These are phyloP conservation scores for Calocera cornea DNA, from an alignment of 768 basidiomycete species.

Conservation along the genomic window DNA sequence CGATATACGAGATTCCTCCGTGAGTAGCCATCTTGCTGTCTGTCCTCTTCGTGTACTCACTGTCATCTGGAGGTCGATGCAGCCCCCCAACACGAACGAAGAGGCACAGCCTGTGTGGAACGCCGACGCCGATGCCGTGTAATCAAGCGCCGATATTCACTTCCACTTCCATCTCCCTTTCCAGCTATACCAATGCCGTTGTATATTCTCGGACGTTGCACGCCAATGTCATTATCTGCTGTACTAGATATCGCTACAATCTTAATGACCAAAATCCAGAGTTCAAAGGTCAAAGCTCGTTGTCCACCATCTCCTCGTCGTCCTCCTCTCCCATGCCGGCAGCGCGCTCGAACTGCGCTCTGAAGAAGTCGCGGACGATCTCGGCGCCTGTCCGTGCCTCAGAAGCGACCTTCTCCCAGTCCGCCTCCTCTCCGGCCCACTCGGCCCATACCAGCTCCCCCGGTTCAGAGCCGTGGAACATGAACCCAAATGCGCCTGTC, in stretches of 20 bases:
- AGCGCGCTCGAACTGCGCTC: neutral
- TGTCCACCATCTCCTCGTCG: neutral
- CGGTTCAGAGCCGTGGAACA: neutral
- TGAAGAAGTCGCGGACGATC: neutral
- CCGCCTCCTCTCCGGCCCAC: neutral
- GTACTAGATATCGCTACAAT: conserved; percentile 2
- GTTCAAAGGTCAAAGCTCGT: neutral
- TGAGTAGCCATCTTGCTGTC: neutral
- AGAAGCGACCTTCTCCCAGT: neutral
- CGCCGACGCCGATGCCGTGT: neutral
- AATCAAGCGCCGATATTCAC: too few species aligned
- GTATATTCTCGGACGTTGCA: neutral
- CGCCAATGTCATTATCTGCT: neutral
- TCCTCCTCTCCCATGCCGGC: neutral
- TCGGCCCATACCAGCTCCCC: neutral
- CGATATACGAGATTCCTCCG: neutral
- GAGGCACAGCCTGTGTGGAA: neutral
- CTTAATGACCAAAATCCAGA: neutral
- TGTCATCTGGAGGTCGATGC: neutral
- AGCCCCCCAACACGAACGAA: neutral
- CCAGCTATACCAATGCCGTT: neutral
- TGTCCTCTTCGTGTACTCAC: neutral
- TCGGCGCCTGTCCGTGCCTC: conserved; percentile 2
- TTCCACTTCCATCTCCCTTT: too few species aligned
- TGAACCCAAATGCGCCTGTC: neutral